Evolutionary conservation across 495 filamentous ascomycete genomes (phyloP).

Genomic region (Neurospora africana): DNA sequence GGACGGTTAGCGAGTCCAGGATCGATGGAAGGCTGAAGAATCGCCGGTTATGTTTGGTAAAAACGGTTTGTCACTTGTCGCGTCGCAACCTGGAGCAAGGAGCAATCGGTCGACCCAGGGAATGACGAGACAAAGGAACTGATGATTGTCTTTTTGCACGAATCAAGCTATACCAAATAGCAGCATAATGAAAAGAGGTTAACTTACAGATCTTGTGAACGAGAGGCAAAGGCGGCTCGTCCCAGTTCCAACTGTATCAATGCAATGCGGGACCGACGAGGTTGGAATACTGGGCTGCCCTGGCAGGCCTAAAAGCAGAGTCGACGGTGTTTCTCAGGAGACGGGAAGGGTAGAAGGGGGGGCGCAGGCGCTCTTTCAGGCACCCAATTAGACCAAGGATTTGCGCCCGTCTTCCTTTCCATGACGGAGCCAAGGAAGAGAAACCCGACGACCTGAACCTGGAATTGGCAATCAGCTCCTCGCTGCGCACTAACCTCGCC

Average conservation of each 20-base stretch:
- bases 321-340: slow-evolving; percentile 11
- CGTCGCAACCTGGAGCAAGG: not conserved
- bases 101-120: not conserved
- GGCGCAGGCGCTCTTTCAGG: slow-evolving; percentile 1
- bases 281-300: slow-evolving; percentile 13
- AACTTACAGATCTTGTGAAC: slow-evolving; percentile 19
- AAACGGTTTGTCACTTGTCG: not conserved
- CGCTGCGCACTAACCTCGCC: not conserved
- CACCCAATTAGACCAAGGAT: slow-evolving; percentile 4
- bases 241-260: slow-evolving; percentile 7
- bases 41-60: not conserved
- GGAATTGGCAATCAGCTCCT: slow-evolving; percentile 1
- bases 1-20: slow-evolving; percentile 13
- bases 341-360: slow-evolving; percentile 4
- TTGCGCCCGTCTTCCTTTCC: not conserved
- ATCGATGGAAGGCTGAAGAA: not conserved
- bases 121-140: not conserved
- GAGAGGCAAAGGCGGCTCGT: slow-evolving; percentile 5
- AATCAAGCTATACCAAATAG: not conserved
- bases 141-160: not conserved
- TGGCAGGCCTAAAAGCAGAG: slow-evolving; percentile 3
- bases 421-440: not conserved
- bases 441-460: not conserved
- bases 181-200: not conserved
- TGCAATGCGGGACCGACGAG: not conserved